Evolutionary conservation across 345 rosid species (phyloP), one percentile per base, ranked within the genome.

Genomic region (Gossypium raimondii): DNA sequence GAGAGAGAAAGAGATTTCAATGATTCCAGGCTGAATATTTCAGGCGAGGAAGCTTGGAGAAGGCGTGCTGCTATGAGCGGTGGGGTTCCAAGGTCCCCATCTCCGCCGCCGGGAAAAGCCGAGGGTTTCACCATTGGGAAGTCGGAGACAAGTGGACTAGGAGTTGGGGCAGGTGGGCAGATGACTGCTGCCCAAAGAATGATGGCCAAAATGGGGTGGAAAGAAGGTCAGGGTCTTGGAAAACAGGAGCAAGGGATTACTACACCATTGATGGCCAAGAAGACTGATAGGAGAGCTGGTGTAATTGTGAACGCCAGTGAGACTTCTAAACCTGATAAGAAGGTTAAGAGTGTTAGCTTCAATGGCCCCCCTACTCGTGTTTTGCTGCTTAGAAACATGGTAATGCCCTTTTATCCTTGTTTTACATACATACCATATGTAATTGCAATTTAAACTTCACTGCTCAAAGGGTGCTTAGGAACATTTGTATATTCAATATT

Each of bases 171-270:
- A 0, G 99, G 99, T 18, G 99, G 99, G 48, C 97, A 95, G 75
- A 95, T 95, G 99, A 95, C 99, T n/a, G 98, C 99, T 0, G 98
- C 99, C 0, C 98, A 95, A 85, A 89, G 93, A 85, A 95, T 95
- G 99, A 95, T 95, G 99, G 99, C 97, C 0, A 95, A 93, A 82
- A 95, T 95, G 99, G 99, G 99, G 0, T 95, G 99, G 99, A 95
- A 93, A 82, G 90, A 93, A 20, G 99, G 99, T 51, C 99, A 95
- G 80, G 99, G 99, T 57, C 92, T 95, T 24, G 99, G 99, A 72
- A 95, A 87, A 70, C 86, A 78, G 78, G 98, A 95, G 85, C 99
- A 96, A 84, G 98, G 99, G 67, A 96, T 96, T 58, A 93, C 97
- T 0, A 93, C 98, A 0, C 99, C 99, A 0, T 88, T 96, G 85